phyloP scores from a whole-genome alignment of 306 rosid species.

The Fragaria nilgerrensis region DNA sequence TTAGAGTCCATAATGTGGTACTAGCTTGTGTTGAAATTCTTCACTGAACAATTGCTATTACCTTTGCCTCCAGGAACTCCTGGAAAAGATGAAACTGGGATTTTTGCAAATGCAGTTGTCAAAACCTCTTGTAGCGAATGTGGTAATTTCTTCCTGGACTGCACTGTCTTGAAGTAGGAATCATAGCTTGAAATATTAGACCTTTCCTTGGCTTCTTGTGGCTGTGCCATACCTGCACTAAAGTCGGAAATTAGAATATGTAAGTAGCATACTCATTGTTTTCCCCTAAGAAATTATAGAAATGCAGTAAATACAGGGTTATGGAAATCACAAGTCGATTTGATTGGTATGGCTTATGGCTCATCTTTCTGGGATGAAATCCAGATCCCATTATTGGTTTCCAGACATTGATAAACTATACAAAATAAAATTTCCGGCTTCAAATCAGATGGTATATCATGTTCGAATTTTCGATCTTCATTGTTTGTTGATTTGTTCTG shows the following conservation, averaged over 20 bases:
- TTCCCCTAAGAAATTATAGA: not conserved
- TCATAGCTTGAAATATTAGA: slow-evolving; percentile 50
- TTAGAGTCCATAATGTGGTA: not conserved
- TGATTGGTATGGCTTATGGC: not conserved
- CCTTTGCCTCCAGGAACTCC: slow-evolving; percentile 79
- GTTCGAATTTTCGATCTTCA: not conserved
- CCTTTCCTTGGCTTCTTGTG: slow-evolving; percentile 25
- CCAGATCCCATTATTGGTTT: not conserved
- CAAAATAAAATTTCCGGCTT: not conserved
- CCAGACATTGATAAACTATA: not conserved
- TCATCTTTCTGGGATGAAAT: not conserved
- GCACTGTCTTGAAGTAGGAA: slow-evolving; percentile 59
- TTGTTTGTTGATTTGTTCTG: not conserved
- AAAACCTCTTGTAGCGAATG: slow-evolving; percentile 57
- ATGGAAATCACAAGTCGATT: not conserved
- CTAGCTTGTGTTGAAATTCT: slow-evolving; percentile 5
- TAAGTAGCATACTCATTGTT: not conserved
- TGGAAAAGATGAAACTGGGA: slow-evolving; percentile 83
- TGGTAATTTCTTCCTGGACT: slow-evolving; percentile 82
- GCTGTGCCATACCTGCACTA: slow-evolving; percentile 55
- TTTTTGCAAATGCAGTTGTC: slow-evolving; percentile 71
- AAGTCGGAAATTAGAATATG: slow-evolving; percentile 7
- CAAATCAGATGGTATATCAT: not conserved
- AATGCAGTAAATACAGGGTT: not conserved
- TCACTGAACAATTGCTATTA: slow-evolving; percentile 17